These are phyloP conservation scores for Antrodiella citrinella DNA, from an alignment of 768 basidiomycete species.

Conservation along the genomic window DNA sequence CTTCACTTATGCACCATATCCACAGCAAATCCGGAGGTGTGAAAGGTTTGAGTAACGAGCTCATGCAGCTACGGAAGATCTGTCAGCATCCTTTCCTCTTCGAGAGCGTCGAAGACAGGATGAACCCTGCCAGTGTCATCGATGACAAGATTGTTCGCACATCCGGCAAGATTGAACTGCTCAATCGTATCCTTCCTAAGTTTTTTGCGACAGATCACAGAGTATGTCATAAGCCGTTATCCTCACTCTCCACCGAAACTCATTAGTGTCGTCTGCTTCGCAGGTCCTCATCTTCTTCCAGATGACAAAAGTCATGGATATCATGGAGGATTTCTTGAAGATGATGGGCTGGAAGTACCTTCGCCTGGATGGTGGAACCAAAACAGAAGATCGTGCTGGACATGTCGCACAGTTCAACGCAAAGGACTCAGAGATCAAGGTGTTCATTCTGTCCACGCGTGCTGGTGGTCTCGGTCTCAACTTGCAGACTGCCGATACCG, in stretches of 20 bases:
- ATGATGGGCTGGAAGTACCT: slow-evolving; percentile 82
- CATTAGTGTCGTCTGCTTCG: background rate
- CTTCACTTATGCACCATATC: background rate
- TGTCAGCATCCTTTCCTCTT: slow-evolving; percentile 98
- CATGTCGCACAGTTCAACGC: slow-evolving; percentile 87
- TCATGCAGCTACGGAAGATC: slow-evolving; percentile 97
- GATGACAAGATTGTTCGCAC: slow-evolving; percentile 81
- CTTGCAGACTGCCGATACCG: slow-evolving; percentile 92
- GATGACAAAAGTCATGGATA: slow-evolving; percentile 99
- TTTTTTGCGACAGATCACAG: slow-evolving; percentile 90
- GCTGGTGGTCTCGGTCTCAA: slow-evolving; percentile 93
- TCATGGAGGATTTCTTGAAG: slow-evolving; percentile 92
- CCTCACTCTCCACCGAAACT: slow-evolving; percentile 5
- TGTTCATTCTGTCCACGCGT: slow-evolving; percentile 91
- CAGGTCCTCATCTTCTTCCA: slow-evolving; percentile 99
- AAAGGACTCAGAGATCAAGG: slow-evolving; percentile 76
- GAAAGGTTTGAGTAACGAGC: slow-evolving; percentile 86
- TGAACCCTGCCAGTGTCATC: slow-evolving; percentile 74
- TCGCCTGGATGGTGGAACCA: slow-evolving; percentile 93
- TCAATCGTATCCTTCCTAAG: slow-evolving; percentile 89
- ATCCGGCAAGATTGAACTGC: slow-evolving; percentile 90
- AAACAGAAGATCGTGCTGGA: slow-evolving; percentile 88
- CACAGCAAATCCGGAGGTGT: slow-evolving; percentile 46
- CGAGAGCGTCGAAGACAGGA: slow-evolving; percentile 89
- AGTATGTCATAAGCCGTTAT: slow-evolving; percentile 32